Evolutionary conservation across 2,329 filamentous ascomycete species (phyloP), one percentile per base, ranked within the genome.

Genomic region (Phyllosticta citriasiana): DNA sequence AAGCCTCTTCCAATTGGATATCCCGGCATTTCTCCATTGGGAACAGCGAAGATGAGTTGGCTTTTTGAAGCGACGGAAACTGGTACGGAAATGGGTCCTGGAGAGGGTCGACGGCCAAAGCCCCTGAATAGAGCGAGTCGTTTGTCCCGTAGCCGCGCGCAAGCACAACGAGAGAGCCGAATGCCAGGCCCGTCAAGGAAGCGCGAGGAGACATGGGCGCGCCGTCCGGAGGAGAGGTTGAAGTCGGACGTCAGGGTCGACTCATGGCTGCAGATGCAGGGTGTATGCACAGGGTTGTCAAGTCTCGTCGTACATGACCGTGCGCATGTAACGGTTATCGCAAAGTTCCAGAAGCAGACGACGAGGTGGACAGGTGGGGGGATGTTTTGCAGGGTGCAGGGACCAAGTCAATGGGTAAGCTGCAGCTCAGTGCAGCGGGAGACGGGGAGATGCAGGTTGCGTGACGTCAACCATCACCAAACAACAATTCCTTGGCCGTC

Each of bases 1-100:
- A 86, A 16, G 85, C 85, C 70, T 90, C 87, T 71, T 88, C 85
- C 16, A 90, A 76, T 55, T 77, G 74, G 65, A 88, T 79, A 9
- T 79, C 80, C 61, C 81, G 73, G 70, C 88, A 91, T 12, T 70
- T 70, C 0, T 76, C 78, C 85, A 89, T 87, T 2, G 84, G 81
- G 67, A 89, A 89, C 33, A 80, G 64, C 2, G 64, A 12, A n/a
- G 27, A 47, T 7, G 57, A 54, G 26, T 59, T 59, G 27, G 57
- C 57, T 50, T 27, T 19, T 24, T 54, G 51, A 22, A 54, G 12
- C 22, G 2, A 16, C 6, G 74, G 73, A 53, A 73, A 76, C n/a
- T 69, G 66, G 62, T 72, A 74, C 2, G 71, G 71, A 61, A 66
- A 71, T 7, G 73, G 72, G 24, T 66, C 50, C n/a, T 63, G 51